A percentile compares a stretch with the other conserved stretches of the same genome.
These are phyloP conservation scores for Suhomyces emberorum DNA, from an alignment of 805 yeast species.

Conservation along the genomic window DNA sequence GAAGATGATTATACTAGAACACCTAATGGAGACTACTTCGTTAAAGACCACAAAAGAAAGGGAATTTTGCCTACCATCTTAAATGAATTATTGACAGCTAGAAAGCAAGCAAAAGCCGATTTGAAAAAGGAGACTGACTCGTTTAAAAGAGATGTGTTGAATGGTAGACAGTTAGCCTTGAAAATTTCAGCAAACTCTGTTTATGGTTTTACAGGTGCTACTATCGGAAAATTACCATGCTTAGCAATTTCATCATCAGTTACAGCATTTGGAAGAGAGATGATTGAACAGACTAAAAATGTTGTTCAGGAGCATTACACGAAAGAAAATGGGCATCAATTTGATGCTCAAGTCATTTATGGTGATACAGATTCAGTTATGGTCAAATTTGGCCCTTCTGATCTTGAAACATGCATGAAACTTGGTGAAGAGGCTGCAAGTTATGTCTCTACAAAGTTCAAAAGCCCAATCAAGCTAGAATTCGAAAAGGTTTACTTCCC, in stretches of 20 bases:
- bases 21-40: slow-evolving; percentile 91
- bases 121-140: slow-evolving; percentile 92
- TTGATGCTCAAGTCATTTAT: slow-evolving; percentile 86
- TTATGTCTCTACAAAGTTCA: slow-evolving; percentile 73
- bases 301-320: slow-evolving; percentile 80
- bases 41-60: slow-evolving; percentile 61
- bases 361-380: slow-evolving; percentile 99
- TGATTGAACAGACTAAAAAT: slow-evolving; percentile 89
- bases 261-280: slow-evolving; percentile 92
- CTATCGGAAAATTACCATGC: slow-evolving; percentile 95
- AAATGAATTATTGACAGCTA: slow-evolving; percentile 82
- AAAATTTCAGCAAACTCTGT: slow-evolving; percentile 98
- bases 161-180: slow-evolving; percentile 95
- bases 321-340: slow-evolving; percentile 77
- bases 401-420: slow-evolving; percentile 80
- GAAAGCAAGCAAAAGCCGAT: slow-evolving; percentile 90
- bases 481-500: slow-evolving; percentile 97
- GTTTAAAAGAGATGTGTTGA: slow-evolving; percentile 85
- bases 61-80: slow-evolving; percentile 92
- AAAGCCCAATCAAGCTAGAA: slow-evolving; percentile 87
- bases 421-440: slow-evolving; percentile 94
- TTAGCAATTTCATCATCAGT: slow-evolving; percentile 93
- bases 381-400: slow-evolving; percentile 91
- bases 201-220: slow-evolving; percentile 98
- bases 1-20: slow-evolving; percentile 80